phyloP scores from a whole-genome alignment of 1,284 basidiomycete genomes.

The Athelia psychrophila region DNA sequence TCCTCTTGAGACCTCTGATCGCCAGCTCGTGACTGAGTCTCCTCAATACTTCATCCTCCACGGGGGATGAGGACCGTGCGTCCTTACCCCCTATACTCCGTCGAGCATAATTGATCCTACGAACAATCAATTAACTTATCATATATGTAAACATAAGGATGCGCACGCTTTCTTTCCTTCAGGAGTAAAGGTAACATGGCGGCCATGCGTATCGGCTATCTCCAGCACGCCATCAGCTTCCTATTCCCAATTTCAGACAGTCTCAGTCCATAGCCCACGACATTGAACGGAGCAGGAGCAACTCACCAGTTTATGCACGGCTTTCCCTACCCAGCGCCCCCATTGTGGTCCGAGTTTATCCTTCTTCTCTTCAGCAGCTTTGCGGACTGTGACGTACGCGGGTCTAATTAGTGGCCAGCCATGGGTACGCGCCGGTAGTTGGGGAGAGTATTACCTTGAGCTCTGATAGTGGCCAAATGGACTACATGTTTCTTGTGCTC shows the following conservation, averaged over 20 bases:
- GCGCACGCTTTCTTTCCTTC: conserved; percentile 42
- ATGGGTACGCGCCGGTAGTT: no score
- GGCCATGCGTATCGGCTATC: conserved; percentile 27
- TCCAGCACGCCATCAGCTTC: conserved; percentile 42
- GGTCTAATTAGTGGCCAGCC: conserved; percentile 2
- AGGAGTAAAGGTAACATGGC: conserved; percentile 36
- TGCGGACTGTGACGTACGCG: conserved; percentile 36
- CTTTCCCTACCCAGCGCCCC: conserved; percentile 45
- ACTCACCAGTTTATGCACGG: conserved; percentile 44
- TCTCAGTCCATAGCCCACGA: conserved; percentile 1
- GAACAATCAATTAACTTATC: no score
- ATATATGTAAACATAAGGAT: no score
- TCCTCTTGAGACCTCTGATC: background rate
- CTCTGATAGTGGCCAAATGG: conserved; percentile 43
- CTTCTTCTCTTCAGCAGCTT: conserved; percentile 39
- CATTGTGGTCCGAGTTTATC: conserved; percentile 49
- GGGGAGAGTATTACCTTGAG: conserved; percentile 33
- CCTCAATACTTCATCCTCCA: no score
- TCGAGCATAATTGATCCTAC: no score
- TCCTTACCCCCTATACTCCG: no score
- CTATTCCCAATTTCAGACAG: conserved; percentile 18
- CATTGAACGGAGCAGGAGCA: conserved; percentile 5
- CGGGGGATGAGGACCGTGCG: no score
- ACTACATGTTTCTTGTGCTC: conserved; percentile 40
- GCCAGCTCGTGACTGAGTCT: conserved; percentile 4